These are phyloP conservation scores for Solanum chiquidenum DNA, from an alignment of 257 asterid species.

Conservation along the genomic window DNA sequence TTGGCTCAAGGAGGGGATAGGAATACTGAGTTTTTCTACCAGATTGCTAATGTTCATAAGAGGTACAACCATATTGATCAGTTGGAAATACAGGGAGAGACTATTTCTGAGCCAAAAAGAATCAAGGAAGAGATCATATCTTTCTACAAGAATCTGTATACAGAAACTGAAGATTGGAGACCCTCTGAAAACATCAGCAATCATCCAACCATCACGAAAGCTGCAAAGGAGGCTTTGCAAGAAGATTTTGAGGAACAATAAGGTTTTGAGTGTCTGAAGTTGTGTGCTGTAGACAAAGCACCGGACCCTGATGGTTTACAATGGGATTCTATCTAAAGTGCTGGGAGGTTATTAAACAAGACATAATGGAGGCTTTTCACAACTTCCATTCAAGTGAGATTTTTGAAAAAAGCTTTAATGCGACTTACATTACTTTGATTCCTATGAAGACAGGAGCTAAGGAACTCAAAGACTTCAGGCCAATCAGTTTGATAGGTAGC, in stretches of 20 bases:
- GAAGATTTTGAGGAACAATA: background rate
- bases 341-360: background rate
- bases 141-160: no score
- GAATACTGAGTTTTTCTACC: background rate
- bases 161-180: no score
- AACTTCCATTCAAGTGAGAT: background rate
- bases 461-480: no score
- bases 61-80: background rate
- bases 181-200: no score
- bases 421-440: background rate
- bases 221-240: background rate
- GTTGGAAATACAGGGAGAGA: background rate
- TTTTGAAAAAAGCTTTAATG: background rate
- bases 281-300: background rate
- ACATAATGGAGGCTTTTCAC: background rate
- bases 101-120: background rate
- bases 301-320: background rate
- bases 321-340: background rate
- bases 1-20: background rate
- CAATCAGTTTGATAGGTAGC: no score
- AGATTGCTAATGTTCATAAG: background rate
- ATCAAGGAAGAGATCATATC: background rate
- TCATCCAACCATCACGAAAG: no score
- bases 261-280: background rate
- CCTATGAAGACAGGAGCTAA: background rate